Conservation (phyloP, 805 yeast genomes). For the Zygotorulaspora florentina region DNA sequence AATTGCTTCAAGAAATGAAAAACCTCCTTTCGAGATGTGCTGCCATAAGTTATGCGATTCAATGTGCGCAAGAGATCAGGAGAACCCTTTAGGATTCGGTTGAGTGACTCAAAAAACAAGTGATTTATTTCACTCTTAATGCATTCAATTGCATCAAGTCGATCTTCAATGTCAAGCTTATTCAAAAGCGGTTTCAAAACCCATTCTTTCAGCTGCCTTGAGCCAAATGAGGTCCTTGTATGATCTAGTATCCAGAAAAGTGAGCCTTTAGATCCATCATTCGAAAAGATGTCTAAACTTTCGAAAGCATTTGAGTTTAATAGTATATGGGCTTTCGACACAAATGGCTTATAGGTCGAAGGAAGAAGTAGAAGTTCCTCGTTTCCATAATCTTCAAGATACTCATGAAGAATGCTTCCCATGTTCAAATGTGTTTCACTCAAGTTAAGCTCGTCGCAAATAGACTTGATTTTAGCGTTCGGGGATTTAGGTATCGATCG, state of each 20-base stretch:
- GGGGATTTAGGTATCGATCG: neutral
- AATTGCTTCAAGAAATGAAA: constrained; percentile 49
- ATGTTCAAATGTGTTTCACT: constrained; percentile 23
- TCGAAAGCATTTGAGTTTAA: constrained; percentile 61
- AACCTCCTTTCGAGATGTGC: constrained; percentile 56
- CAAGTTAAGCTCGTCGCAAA: constrained; percentile 31
- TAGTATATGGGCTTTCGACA: constrained; percentile 42
- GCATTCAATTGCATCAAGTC: constrained; percentile 59
- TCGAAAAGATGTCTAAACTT: constrained; percentile 74
- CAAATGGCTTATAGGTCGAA: constrained; percentile 50
- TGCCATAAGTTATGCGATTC: constrained; percentile 55
- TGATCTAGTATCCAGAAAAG: constrained; percentile 76
- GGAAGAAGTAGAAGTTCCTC: constrained; percentile 50
- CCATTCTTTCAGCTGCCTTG: constrained; percentile 66
- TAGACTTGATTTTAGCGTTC: constrained; percentile 9
- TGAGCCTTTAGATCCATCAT: constrained; percentile 57
- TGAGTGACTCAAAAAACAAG: constrained; percentile 37
- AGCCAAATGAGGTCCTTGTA: constrained; percentile 75
- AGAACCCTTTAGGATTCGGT: constrained; percentile 32
- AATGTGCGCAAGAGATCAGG: constrained; percentile 60
- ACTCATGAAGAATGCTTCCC: constrained; percentile 45
- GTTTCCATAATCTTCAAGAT: constrained; percentile 61
- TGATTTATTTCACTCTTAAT: constrained; percentile 38
- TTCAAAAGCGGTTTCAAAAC: constrained; percentile 63
- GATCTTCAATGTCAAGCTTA: constrained; percentile 48